Evolutionary conservation across 1,284 basidiomycete genomes (phyloP), one percentile per base, ranked within the genome.

Genomic region (Phylloporus sp.): DNA sequence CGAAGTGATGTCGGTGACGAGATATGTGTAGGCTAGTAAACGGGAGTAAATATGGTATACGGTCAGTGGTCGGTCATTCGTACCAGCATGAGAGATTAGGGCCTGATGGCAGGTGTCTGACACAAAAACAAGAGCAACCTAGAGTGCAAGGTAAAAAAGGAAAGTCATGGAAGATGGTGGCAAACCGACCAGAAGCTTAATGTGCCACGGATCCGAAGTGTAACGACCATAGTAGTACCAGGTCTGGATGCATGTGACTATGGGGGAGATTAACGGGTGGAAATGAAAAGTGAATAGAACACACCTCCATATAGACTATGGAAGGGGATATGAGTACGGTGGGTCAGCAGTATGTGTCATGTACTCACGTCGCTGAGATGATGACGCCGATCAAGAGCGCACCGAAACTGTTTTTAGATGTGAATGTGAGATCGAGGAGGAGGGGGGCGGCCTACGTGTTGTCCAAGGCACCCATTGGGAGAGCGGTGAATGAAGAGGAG

Each of bases 181-280:
- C 55, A 15, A 49, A 67, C 72, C 25, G 45, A 87, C 88, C 41
- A 88, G 73, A n/a, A 75, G 61, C 68, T 85, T 86, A 66, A 84
- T 80, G 17, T 81, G 74, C 86, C 85, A 87, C 47, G 75, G 72
- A 73, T 88, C 87, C 43, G 77, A 80, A 66, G 85, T 83, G 73
- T 89, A 87, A 14, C 74, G 74, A 15, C 78, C 79, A 66, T 80
- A 90, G 73, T 90, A 90, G 71, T 85, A 89, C 81, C 83, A 88
- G 5, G 85, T 82, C 75, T 91, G 89, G 29, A 88, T 82, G 68
- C 83, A 81, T 8, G 88, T 88, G n/a, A 89, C 89, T 89, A 32
- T n/a, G 29, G 56, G 0, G 43, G 32, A 15, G 59, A 37, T 70
- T 61, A 65, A 60, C 39, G 12, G 17, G 12, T 3, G 49, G 49